These are phyloP conservation scores for Skeletonema menzelii DNA, from an alignment of 108 stramenopile genomes.

Conservation along the genomic window DNA sequence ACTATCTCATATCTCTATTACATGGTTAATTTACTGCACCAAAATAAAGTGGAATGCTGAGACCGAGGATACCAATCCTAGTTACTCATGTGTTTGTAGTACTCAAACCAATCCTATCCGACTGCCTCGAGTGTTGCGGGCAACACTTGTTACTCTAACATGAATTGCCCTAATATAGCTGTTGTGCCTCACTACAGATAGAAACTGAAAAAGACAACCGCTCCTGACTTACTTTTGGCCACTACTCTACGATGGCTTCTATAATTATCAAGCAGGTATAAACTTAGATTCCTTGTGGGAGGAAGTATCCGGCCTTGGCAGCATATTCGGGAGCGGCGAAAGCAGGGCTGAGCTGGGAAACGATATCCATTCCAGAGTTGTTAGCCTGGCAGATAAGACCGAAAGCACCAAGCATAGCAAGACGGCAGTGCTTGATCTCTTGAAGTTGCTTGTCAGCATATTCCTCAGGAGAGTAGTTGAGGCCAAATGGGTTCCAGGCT, in stretches of 20 bases:
- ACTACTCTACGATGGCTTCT: slow-evolving; percentile 11
- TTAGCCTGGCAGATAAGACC: slow-evolving; percentile 87
- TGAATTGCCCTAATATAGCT: background rate
- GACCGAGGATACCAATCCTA: slow-evolving; percentile 5
- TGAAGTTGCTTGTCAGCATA: slow-evolving; percentile 94
- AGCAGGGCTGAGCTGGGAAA: slow-evolving; percentile 84
- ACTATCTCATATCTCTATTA: slow-evolving; percentile 29
- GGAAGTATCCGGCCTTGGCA: slow-evolving; percentile 91
- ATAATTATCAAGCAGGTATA: background rate
- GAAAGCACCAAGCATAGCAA: slow-evolving; percentile 94
- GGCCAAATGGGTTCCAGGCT: slow-evolving; percentile 90
- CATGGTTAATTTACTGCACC: slow-evolving; percentile 22
- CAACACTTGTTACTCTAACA: background rate
- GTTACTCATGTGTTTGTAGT: slow-evolving; percentile 3
- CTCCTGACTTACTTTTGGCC: slow-evolving; percentile 3
- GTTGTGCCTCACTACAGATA: slow-evolving; percentile 9
- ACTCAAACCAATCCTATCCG: slow-evolving; percentile 5
- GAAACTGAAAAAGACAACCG: slow-evolving; percentile 9
- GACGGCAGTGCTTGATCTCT: slow-evolving; percentile 98
- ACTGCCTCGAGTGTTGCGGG: background rate
- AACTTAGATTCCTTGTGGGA: slow-evolving; percentile 92
- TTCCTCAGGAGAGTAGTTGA: slow-evolving; percentile 95
- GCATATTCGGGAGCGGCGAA: slow-evolving; percentile 76
- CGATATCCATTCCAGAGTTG: slow-evolving; percentile 78
- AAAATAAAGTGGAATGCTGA: slow-evolving; percentile 2